These are phyloP conservation scores for Phyllosticta citriasiana DNA, from an alignment of 2,329 filamentous ascomycete species.

Conservation along the genomic window DNA sequence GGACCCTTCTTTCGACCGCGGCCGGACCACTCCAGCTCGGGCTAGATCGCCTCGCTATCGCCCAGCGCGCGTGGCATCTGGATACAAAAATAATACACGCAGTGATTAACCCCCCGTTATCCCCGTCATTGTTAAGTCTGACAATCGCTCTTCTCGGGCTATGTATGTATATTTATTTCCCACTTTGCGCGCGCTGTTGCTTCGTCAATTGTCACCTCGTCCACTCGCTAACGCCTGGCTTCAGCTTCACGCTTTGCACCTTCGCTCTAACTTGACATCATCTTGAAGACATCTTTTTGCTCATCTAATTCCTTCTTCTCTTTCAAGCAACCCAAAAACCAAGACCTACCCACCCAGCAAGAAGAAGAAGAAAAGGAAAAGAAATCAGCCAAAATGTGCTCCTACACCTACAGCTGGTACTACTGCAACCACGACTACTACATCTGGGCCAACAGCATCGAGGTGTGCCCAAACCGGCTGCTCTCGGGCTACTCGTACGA, in stretches of 20 bases:
- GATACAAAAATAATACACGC: not conserved
- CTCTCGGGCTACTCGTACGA: conserved; percentile 39
- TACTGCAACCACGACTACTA: conserved; percentile 41
- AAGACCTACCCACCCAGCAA: not conserved
- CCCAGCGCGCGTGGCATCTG: not conserved
- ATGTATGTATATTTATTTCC: no score
- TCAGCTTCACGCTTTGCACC: no score
- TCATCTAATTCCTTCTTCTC: no score
- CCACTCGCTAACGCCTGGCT: no score
- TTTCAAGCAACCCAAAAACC: not conserved
- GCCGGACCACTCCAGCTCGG: not conserved
- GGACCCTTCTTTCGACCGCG: not conserved
- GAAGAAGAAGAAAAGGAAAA: not conserved
- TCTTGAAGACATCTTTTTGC: no score
- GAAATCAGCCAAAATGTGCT: conserved; percentile 28
- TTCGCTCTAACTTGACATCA: no score
- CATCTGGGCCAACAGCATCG: conserved; percentile 36
- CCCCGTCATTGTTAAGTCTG: no score
- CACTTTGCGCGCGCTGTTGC: no score
- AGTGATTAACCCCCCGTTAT: not conserved
- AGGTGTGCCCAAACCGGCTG: conserved; percentile 35
- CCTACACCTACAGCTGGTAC: conserved; percentile 39
- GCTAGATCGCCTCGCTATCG: not conserved
- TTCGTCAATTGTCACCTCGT: no score
- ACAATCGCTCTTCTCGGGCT: no score